Percentiles rank a stretch among this genome's conserved stretches.
These are phyloP conservation scores for Sequoiadendron giganteum DNA, from an alignment of 75 land plant species.

Conservation along the genomic window DNA sequence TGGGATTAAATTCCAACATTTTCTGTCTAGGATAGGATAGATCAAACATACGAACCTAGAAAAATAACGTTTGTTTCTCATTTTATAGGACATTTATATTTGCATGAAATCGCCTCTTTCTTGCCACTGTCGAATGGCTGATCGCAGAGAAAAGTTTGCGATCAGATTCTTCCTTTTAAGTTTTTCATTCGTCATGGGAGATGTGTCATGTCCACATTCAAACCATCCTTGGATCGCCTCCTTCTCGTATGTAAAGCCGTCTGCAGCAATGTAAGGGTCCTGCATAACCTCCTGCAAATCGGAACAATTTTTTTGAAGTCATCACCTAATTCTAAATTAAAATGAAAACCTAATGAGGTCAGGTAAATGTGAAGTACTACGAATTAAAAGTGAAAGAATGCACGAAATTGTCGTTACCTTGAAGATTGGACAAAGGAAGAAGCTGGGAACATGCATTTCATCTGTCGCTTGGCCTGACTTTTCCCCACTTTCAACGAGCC, in stretches of 20 bases:
- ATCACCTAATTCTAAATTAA: background rate
- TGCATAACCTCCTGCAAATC: slow-evolving; percentile 4
- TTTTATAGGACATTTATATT: no score
- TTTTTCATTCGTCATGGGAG: slow-evolving; percentile 34
- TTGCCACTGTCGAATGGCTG: slow-evolving; percentile 23
- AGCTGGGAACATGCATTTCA: background rate
- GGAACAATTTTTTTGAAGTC: background rate
- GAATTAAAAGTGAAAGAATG: no score
- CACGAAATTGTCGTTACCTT: background rate
- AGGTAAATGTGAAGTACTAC: background rate
- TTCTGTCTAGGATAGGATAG: no score
- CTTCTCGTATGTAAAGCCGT: slow-evolving; percentile 27
- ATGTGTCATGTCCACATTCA: slow-evolving; percentile 18
- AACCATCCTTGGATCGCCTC: slow-evolving; percentile 27
- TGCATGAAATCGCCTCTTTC: background rate
- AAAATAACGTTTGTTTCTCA: no score
- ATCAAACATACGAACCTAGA: no score
- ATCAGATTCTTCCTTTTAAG: slow-evolving; percentile 13
- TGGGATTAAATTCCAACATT: no score
- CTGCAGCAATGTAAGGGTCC: background rate
- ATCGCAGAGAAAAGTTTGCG: slow-evolving; percentile 20
- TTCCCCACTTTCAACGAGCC: background rate
- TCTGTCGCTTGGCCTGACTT: background rate
- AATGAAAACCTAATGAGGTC: background rate
- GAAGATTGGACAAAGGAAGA: slow-evolving; percentile 12